These are phyloP conservation scores for Blastobotrys apis DNA, from an alignment of 1,139 yeast species.

Conservation along the genomic window DNA sequence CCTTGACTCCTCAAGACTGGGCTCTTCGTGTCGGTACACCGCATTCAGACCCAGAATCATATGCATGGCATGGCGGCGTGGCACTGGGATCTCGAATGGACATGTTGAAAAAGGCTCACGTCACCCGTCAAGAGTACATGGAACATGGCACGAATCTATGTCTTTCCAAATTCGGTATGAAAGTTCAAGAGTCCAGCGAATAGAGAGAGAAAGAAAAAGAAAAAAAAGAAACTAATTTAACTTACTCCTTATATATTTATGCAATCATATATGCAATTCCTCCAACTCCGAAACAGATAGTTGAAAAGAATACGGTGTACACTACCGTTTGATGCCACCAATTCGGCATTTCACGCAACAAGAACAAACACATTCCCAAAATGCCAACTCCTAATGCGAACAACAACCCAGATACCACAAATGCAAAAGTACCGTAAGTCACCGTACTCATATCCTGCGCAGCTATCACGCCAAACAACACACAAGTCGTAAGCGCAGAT, in stretches of 20 bases:
- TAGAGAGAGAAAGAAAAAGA: background rate
- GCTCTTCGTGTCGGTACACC: constrained; percentile 48
- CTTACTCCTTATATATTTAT: no score
- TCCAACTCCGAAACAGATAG: constrained; percentile 45
- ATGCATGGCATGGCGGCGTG: constrained; percentile 57
- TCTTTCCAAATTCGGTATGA: constrained; percentile 25
- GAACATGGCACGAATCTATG: constrained; percentile 67
- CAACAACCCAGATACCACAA: constrained; percentile 33
- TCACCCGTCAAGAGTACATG: constrained; percentile 72
- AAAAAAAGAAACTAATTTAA: background rate
- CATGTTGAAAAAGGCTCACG: constrained; percentile 49
- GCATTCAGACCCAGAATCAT: constrained; percentile 39
- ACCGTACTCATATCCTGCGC: constrained; percentile 33
- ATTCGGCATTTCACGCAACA: constrained; percentile 39
- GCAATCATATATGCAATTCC: constrained; percentile 38
- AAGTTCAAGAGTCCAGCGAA: constrained; percentile 12
- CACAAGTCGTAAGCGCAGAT: constrained; percentile 45
- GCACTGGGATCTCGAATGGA: constrained; percentile 49
- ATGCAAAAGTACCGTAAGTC: constrained; percentile 27
- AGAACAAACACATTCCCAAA: constrained; percentile 40
- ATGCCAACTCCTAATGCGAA: constrained; percentile 38
- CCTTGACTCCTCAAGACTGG: constrained; percentile 33
- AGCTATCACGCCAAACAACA: constrained; percentile 45
- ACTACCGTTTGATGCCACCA: constrained; percentile 43
- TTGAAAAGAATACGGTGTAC: constrained; percentile 37